phyloP scores from a whole-genome alignment of 1,284 basidiomycete species.

The Prillingera fragicola region DNA sequence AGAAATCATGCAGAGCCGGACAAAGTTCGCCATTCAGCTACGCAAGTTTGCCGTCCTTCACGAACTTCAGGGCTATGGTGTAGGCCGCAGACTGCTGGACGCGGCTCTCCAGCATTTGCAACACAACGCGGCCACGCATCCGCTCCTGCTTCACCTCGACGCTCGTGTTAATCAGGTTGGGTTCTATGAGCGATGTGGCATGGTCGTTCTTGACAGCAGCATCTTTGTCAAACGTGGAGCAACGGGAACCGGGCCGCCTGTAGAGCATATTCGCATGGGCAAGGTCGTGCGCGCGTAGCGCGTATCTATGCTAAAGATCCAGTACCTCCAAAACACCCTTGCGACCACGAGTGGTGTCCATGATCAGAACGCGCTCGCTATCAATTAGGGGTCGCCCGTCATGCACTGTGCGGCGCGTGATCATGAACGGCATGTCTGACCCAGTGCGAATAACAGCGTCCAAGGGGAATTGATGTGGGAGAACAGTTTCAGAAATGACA shows the following conservation, averaged over 20 bases:
- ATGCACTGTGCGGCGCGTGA: slow-evolving; percentile 15
- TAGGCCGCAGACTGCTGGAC: slow-evolving; percentile 19
- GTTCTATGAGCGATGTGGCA: slow-evolving; percentile 26
- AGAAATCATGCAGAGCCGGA: background rate
- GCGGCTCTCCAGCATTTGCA: slow-evolving; percentile 2
- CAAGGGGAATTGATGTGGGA: slow-evolving; percentile 15
- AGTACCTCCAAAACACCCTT: too few species aligned
- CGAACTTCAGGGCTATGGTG: slow-evolving; percentile 19
- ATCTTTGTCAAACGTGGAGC: slow-evolving; percentile 22
- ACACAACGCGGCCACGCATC: background rate
- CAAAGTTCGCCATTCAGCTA: slow-evolving; percentile 26
- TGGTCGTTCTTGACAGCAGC: slow-evolving; percentile 18
- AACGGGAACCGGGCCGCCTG: slow-evolving; percentile 13
- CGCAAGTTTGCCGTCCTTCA: slow-evolving; percentile 30
- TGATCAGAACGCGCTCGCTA: slow-evolving; percentile 34
- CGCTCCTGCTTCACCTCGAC: slow-evolving; percentile 25
- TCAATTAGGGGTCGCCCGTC: slow-evolving; percentile 38
- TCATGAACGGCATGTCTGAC: slow-evolving; percentile 33
- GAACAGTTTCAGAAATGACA: slow-evolving; percentile 25
- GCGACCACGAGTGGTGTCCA: background rate
- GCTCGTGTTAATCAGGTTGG: slow-evolving; percentile 19
- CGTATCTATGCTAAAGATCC: background rate
- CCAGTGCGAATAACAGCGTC: slow-evolving; percentile 23
- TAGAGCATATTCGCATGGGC: slow-evolving; percentile 30
- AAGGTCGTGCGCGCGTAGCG: slow-evolving; percentile 8